Evolutionary conservation across 345 rosid genomes (phyloP).

Genomic region (Dovyalis caffra): DNA sequence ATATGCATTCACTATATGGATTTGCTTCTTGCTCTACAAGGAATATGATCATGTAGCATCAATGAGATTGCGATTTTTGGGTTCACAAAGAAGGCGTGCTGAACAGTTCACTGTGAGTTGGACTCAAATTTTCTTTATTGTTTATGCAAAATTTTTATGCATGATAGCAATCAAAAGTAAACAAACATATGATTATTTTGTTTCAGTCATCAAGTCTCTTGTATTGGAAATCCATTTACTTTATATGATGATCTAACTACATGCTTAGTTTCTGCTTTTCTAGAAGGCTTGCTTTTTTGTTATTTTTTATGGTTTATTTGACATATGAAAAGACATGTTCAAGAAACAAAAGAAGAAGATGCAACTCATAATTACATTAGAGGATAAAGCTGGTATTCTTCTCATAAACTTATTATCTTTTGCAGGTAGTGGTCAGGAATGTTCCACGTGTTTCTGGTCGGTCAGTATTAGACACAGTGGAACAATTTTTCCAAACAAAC

Average conservation of each 20-base stretch:
- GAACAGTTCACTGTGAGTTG: constrained; percentile 94
- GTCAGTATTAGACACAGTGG: constrained; percentile 60
- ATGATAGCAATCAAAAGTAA: constrained; percentile 3
- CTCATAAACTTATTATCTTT: background rate
- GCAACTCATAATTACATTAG: background rate
- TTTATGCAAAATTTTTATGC: background rate
- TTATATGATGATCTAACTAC: background rate
- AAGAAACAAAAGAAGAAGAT: background rate
- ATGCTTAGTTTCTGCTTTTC: background rate
- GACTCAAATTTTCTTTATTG: background rate
- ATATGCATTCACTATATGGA: constrained; percentile 83
- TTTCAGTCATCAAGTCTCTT: background rate
- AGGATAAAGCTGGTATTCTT: background rate
- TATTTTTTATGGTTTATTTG: background rate
- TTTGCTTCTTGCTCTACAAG: constrained; percentile 86
- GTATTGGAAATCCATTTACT: background rate
- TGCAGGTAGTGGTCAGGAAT: constrained; percentile 89
- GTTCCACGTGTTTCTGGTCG: constrained; percentile 63
- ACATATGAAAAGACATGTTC: background rate
- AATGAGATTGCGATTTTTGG: constrained; percentile 84
- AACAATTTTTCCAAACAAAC: constrained; percentile 72
- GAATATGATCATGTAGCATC: constrained; percentile 70
- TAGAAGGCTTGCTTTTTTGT: background rate
- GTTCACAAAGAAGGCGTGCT: constrained; percentile 66
- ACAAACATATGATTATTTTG: background rate